Evolutionary conservation across 345 rosid species (phyloP).

Genomic region (Gossypium anomalum): DNA sequence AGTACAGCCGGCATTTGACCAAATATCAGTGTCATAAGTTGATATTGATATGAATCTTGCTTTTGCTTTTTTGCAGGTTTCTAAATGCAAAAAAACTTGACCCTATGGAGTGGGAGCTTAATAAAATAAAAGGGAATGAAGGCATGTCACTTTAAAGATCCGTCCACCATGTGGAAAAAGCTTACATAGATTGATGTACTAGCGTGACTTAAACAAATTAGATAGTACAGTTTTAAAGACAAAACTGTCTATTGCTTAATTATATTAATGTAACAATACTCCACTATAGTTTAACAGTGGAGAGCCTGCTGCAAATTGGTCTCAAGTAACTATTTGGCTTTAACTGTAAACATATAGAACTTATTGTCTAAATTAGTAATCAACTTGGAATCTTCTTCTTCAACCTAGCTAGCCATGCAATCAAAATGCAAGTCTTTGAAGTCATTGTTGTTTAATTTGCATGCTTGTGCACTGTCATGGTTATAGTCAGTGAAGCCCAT

Average conservation of each 20-base stretch:
- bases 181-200: not conserved
- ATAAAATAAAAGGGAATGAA: not conserved
- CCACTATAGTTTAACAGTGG: not conserved
- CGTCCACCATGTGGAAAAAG: not conserved
- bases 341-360: not conserved
- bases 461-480: not conserved
- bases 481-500: not conserved
- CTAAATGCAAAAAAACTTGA: not conserved
- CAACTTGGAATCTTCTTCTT: not conserved
- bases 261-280: not conserved
- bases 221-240: not conserved
- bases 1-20: conserved; percentile 8
- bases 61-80: not conserved
- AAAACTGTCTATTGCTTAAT: not conserved
- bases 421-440: not conserved
- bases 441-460: no score
- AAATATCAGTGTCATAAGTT: conserved; percentile 7
- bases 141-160: not conserved
- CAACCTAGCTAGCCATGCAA: not conserved
- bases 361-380: not conserved
- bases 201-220: not conserved
- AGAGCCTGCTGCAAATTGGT: not conserved
- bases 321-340: not conserved
- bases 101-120: not conserved
- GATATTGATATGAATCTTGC: conserved; percentile 14